Base-by-base conservation (phyloP, 257 asterid genomes). In the Primulina huaijiensis region DNA sequence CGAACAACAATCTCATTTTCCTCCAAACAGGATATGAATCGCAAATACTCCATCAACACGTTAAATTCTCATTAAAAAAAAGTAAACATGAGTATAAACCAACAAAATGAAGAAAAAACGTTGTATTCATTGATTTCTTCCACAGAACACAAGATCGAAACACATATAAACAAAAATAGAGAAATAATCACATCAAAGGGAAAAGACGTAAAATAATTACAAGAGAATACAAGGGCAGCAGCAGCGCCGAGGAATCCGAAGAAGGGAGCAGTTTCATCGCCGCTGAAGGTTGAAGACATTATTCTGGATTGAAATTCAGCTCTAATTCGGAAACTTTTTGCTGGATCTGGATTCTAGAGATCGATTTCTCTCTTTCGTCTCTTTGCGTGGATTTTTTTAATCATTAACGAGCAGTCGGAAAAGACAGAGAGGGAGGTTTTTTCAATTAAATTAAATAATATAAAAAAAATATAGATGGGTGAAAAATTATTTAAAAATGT, bases 161-260 rank as follows among this genome's bases (percentile, higher is more conserved):
- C 58, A 21, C 9, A 62, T 23, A 57, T 33, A 7, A 23, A 7
- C 1, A 46, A 50, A n/a, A 25, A 64, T 9, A 31, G 19, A 34
- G 33, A n/a, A 31, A 7, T 62, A 40, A 40, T 46, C 53, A 8
- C n/a, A 21, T 66, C 40, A 14, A 34, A 21, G 60, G 46, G 19
- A 12, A 59, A 23, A 20, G 2, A 11, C 27, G 65, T 4, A 43
- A 6, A 33, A 50, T 35, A 14, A n/a, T 77, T 78, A 86, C 92
- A 86, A 60, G 92, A 86, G 84, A 86, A 86, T 61, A 86, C 92
- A 60, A 86, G 89, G 65, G 92, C 89, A 11, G 92, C 84, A 11
- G 91, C 89, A 65, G 90, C 90, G 73, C 90, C 90, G 72, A 85
- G 90, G 75, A 85, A 85, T 71, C 90, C 90, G 78, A 86, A 86